phyloP scores from a whole-genome alignment of 305 asterid species.

The Rubia tinctorum region DNA sequence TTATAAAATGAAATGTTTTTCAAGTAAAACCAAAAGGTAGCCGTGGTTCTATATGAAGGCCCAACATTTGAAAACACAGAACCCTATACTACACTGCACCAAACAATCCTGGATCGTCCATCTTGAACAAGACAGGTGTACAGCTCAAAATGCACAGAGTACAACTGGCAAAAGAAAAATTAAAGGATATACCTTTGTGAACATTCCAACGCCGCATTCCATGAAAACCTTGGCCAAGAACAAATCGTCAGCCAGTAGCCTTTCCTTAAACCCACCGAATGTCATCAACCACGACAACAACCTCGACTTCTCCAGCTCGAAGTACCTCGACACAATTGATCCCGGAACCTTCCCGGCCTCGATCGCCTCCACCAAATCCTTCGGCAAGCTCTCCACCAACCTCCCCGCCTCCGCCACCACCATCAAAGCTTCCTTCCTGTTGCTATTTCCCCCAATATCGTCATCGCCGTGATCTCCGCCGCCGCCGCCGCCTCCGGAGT shows the following conservation, averaged over 20 bases:
- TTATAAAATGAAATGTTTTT: not conserved
- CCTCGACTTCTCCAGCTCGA: conserved; percentile 69
- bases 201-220: conserved; percentile 92
- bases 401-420: conserved; percentile 78
- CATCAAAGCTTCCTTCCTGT: conserved; percentile 62
- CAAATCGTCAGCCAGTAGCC: conserved; percentile 95
- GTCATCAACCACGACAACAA: conserved; percentile 67
- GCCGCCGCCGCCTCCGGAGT: conserved; percentile 27
- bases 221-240: conserved; percentile 78
- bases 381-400: conserved; percentile 74
- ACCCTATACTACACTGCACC: not conserved
- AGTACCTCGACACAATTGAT: conserved; percentile 51
- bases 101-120: not conserved
- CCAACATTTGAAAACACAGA: not conserved
- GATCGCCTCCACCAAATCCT: conserved; percentile 76
- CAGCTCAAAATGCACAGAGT: not conserved
- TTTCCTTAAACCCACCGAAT: conserved; percentile 87
- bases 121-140: not conserved
- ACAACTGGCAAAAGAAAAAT: not conserved
- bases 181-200: conserved; percentile 64
- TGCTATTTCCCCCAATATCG: conserved; percentile 32
- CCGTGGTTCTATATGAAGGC: not conserved
- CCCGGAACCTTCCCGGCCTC: conserved; percentile 71
- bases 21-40: not conserved
- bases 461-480: conserved; percentile 38